Conservation (phyloP, 495 filamentous ascomycete species). For the Daldinia concentrica region DNA sequence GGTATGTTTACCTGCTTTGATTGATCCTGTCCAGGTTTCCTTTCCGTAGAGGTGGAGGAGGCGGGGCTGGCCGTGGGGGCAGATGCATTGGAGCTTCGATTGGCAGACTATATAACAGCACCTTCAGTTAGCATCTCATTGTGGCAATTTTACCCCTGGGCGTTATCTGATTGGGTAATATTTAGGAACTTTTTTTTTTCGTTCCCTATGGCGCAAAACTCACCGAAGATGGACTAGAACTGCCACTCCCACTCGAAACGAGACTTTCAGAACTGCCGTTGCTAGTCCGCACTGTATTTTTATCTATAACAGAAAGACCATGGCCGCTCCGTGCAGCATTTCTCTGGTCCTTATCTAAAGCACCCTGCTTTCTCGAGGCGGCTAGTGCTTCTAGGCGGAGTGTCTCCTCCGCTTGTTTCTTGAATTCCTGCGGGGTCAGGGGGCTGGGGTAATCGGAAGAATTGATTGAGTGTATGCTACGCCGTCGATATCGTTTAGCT, state of each 20-base stretch:
- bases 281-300: constrained; percentile 43
- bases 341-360: constrained; percentile 52
- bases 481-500: constrained; percentile 79
- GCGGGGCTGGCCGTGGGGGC: constrained; percentile 61
- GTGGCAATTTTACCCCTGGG: constrained; percentile 21
- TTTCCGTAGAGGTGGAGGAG: constrained; percentile 52
- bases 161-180: constrained; percentile 55
- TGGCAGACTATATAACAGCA: constrained; percentile 57
- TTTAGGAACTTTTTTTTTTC: constrained; percentile 15
- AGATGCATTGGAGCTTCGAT: constrained; percentile 56
- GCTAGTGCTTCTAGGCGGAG: constrained; percentile 49
- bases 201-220: constrained; percentile 38
- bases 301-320: constrained; percentile 33
- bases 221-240: constrained; percentile 58
- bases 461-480: constrained; percentile 86
- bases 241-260: constrained; percentile 55
- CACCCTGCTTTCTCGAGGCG: constrained; percentile 43
- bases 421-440: constrained; percentile 52
- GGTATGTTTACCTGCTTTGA: constrained; percentile 70
- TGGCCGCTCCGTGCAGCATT: constrained; percentile 33
- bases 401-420: constrained; percentile 52
- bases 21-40: constrained; percentile 59
- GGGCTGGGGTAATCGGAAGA: constrained; percentile 61
- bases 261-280: constrained; percentile 57
- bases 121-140: constrained; percentile 46